phyloP scores from a whole-genome alignment of 116 monocot genomes.

The Posidonia oceanica region DNA sequence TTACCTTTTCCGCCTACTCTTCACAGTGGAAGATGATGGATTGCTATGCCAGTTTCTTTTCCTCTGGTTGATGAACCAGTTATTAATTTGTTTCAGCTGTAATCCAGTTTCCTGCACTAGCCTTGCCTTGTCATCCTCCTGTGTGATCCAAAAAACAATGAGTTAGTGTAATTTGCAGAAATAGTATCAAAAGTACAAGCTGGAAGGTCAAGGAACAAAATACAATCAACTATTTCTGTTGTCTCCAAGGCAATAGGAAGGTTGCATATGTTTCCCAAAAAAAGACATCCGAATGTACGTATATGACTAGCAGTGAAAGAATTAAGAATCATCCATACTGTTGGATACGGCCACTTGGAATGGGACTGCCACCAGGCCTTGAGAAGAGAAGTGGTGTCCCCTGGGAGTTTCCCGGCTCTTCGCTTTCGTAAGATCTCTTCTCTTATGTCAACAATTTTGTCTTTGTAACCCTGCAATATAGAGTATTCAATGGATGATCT shows the following conservation, averaged over 20 bases:
- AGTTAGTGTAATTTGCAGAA: neutral
- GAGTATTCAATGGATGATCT: neutral
- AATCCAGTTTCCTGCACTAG: slow-evolving; percentile 82
- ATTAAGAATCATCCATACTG: slow-evolving; percentile 16
- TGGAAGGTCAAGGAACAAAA: neutral
- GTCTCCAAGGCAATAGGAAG: neutral
- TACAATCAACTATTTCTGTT: neutral
- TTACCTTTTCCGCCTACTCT: slow-evolving; percentile 71
- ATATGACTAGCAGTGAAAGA: too few species aligned
- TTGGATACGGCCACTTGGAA: slow-evolving; percentile 80
- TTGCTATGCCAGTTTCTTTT: slow-evolving; percentile 90
- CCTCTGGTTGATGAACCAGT: slow-evolving; percentile 92
- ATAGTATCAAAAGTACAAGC: neutral
- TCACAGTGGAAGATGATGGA: slow-evolving; percentile 47
- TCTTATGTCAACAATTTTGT: slow-evolving; percentile 63
- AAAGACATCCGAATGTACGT: too few species aligned
- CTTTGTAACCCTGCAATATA: slow-evolving; percentile 47
- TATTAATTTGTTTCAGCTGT: slow-evolving; percentile 82
- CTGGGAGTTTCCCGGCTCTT: slow-evolving; percentile 66
- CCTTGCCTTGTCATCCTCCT: slow-evolving; percentile 83
- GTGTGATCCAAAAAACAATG: neutral
- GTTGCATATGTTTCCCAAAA: neutral
- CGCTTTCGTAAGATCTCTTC: slow-evolving; percentile 71
- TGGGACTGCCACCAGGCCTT: slow-evolving; percentile 82
- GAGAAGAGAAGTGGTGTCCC: slow-evolving; percentile 51